These are phyloP conservation scores for Mycena galericulata DNA, from an alignment of 768 basidiomycete genomes.

Conservation along the genomic window DNA sequence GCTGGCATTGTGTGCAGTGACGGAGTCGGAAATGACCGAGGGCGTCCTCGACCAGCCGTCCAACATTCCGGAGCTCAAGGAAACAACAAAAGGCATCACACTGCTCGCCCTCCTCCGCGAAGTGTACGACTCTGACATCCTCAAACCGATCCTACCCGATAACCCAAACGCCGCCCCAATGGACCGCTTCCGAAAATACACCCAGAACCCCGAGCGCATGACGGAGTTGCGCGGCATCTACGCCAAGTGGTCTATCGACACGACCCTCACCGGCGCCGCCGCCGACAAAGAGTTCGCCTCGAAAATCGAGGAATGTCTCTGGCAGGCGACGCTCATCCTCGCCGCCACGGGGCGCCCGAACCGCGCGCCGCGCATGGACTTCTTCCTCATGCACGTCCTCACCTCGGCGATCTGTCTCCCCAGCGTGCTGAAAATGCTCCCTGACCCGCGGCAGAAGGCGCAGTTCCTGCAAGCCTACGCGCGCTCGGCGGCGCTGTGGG, in stretches of 20 bases:
- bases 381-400: constrained; percentile 59
- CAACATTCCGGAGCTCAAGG: constrained; percentile 8
- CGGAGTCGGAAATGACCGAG: not conserved
- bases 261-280: constrained; percentile 32
- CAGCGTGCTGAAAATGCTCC: constrained; percentile 42
- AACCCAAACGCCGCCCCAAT: constrained; percentile 51
- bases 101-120: constrained; percentile 64
- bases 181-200: constrained; percentile 40
- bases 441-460: constrained; percentile 42
- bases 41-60: constrained; percentile 19
- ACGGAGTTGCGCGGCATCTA: constrained; percentile 51
- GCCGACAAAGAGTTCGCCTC: constrained; percentile 37
- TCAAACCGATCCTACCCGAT: constrained; percentile 66
- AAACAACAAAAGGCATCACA: constrained; percentile 43
- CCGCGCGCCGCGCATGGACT: constrained; percentile 51
- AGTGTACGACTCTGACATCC: constrained; percentile 60
- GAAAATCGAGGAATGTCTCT: constrained; percentile 53
- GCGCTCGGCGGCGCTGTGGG: constrained; percentile 43
- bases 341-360: constrained; percentile 50
- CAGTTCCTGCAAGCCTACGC: constrained; percentile 49
- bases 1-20: constrained; percentile 25
- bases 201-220: constrained; percentile 43
- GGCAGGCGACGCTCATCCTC: constrained; percentile 50
- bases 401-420: constrained; percentile 55
- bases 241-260: constrained; percentile 48